Conservation (phyloP, 805 yeast species). For the Teunomyces tritomae region DNA sequence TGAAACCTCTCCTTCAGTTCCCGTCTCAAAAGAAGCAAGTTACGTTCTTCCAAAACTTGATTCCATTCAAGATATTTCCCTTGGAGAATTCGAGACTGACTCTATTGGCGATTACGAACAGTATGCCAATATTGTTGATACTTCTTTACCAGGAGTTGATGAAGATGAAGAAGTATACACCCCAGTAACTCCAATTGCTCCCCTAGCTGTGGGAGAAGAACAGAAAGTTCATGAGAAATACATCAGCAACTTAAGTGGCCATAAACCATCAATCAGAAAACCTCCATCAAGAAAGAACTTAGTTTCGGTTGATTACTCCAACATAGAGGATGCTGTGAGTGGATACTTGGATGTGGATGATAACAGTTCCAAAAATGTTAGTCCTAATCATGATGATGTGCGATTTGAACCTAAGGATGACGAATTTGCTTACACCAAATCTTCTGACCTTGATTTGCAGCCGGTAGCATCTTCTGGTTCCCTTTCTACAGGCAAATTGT, state of each 20-base stretch:
- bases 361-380: constrained; percentile 6
- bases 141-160: constrained; percentile 23
- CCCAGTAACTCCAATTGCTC: constrained; percentile 23
- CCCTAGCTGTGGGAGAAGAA: constrained; percentile 20
- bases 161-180: constrained; percentile 9
- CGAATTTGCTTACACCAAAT: neutral
- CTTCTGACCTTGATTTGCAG: constrained; percentile 8
- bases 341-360: constrained; percentile 24
- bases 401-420: neutral
- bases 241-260: constrained; percentile 22
- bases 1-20: neutral
- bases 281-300: constrained; percentile 27
- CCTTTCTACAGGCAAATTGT: constrained; percentile 17
- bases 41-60: constrained; percentile 20
- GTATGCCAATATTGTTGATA: constrained; percentile 9
- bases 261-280: constrained; percentile 34
- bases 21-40: neutral
- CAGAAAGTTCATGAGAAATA: constrained; percentile 23
- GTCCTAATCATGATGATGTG: constrained; percentile 4
- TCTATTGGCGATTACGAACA: neutral
- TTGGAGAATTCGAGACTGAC: neutral
- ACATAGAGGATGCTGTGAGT: constrained; percentile 31
- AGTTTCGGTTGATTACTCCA: constrained; percentile 27
- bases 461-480: constrained; percentile 14
- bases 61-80: constrained; percentile 11